phyloP scores from a whole-genome alignment of 371 early-diverging fungal genomes.

The Mucor mucedo region DNA sequence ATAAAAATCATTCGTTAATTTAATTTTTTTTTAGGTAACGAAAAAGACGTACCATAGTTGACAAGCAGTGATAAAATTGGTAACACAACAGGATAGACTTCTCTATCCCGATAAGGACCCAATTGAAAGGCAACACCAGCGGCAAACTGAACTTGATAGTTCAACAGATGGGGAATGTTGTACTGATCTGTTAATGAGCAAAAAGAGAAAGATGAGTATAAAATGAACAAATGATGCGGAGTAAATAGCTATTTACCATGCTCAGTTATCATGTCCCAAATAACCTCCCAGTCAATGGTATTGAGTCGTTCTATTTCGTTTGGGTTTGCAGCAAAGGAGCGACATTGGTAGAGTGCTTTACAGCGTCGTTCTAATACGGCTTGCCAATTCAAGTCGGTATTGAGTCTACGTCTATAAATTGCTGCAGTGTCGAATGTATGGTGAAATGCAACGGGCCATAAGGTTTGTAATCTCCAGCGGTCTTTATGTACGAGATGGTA shows the following conservation, averaged over 20 bases:
- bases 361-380: conserved; percentile 35
- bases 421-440: conserved; percentile 48
- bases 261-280: conserved; percentile 55
- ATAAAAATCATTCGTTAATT: background rate
- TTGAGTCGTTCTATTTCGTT: conserved; percentile 26
- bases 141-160: conserved; percentile 37
- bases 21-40: background rate
- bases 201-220: background rate
- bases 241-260: conserved; percentile 35
- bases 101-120: conserved; percentile 40
- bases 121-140: conserved; percentile 49
- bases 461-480: conserved; percentile 32
- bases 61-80: conserved; percentile 52
- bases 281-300: conserved; percentile 42
- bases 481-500: conserved; percentile 42
- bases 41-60: conserved; percentile 46
- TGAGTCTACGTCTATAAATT: conserved; percentile 41
- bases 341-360: conserved; percentile 37
- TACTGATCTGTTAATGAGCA: conserved; percentile 29
- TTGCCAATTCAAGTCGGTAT: conserved; percentile 39
- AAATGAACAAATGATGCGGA: background rate
- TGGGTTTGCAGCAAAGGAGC: conserved; percentile 22
- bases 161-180: conserved; percentile 42
- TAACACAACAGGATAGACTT: conserved; percentile 45
- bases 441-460: conserved; percentile 48